These are phyloP conservation scores for Coemansia guatemalensis DNA, from an alignment of 192 early-diverging fungal species.

Conservation along the genomic window DNA sequence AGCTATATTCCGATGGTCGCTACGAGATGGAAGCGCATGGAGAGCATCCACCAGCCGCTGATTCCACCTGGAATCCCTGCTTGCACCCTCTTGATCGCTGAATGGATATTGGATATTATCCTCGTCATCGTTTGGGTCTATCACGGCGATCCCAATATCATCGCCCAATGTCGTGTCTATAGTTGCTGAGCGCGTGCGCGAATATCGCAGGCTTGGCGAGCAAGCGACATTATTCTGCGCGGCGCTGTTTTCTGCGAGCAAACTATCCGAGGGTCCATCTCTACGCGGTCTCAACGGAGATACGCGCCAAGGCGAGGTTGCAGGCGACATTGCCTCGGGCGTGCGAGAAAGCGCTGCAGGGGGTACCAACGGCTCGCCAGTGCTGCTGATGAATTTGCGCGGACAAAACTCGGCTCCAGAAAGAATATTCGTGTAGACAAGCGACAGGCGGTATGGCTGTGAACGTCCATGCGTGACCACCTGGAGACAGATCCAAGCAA, in stretches of 20 bases:
- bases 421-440: slow-evolving; percentile 45
- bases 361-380: slow-evolving; percentile 26
- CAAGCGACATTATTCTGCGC: not conserved
- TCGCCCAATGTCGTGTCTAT: not conserved
- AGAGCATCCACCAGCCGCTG: slow-evolving; percentile 40
- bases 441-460: slow-evolving; percentile 42
- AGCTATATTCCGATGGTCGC: not conserved
- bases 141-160: not conserved
- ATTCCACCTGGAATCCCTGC: slow-evolving; percentile 40
- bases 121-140: slow-evolving; percentile 4
- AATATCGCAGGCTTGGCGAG: not conserved
- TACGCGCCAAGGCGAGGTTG: not conserved
- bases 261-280: not conserved
- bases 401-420: slow-evolving; percentile 25
- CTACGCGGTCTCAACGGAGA: slow-evolving; percentile 10
- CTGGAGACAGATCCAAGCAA: slow-evolving; percentile 84
- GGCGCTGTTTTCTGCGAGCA: not conserved
- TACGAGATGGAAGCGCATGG: slow-evolving; percentile 14
- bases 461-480: slow-evolving; percentile 68
- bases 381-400: slow-evolving; percentile 39
- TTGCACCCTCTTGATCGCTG: slow-evolving; percentile 45
- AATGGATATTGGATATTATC: slow-evolving; percentile 27
- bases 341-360: not conserved
- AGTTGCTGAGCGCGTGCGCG: slow-evolving; percentile 10
- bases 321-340: slow-evolving; percentile 1